These are phyloP conservation scores for Trifolium repens DNA, from an alignment of 306 rosid genomes.

Conservation along the genomic window DNA sequence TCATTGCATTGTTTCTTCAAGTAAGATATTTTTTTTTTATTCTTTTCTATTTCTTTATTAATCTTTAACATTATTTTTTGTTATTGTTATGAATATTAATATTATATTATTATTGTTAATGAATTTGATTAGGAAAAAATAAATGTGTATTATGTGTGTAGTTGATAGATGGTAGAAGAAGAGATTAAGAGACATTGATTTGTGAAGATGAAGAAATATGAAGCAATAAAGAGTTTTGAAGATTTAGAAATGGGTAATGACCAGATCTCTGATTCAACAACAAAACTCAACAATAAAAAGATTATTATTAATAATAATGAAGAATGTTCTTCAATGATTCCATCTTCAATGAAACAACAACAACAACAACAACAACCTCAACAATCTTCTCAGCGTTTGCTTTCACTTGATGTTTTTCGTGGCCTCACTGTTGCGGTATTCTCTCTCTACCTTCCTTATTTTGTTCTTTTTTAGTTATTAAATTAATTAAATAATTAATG, in stretches of 20 bases:
- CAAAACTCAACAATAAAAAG: background rate
- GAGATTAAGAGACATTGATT: conserved; percentile 1
- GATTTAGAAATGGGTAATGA: conserved; percentile 65
- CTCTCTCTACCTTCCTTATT: conserved; percentile 15
- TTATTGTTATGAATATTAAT: background rate
- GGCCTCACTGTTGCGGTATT: conserved; percentile 94
- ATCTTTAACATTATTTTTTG: background rate
- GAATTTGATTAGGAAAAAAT: background rate
- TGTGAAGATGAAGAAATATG: conserved; percentile 47
- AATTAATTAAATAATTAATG: background rate
- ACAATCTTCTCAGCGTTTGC: conserved; percentile 58
- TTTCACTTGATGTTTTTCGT: conserved; percentile 92
- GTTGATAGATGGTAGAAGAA: conserved; percentile 30
- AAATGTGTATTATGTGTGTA: background rate
- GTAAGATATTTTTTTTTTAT: conserved; percentile 2
- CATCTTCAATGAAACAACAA: background rate
- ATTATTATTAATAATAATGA: conserved; percentile 15
- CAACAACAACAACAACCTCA: background rate
- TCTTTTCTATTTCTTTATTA: background rate
- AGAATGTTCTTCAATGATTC: conserved; percentile 6
- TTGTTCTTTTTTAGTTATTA: background rate
- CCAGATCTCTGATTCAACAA: conserved; percentile 50
- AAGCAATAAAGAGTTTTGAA: conserved; percentile 49
- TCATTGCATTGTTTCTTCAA: conserved; percentile 23
- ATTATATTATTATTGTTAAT: background rate